Conservation (phyloP, 164 flowering plant species). For the Paratinospora sagittata region DNA sequence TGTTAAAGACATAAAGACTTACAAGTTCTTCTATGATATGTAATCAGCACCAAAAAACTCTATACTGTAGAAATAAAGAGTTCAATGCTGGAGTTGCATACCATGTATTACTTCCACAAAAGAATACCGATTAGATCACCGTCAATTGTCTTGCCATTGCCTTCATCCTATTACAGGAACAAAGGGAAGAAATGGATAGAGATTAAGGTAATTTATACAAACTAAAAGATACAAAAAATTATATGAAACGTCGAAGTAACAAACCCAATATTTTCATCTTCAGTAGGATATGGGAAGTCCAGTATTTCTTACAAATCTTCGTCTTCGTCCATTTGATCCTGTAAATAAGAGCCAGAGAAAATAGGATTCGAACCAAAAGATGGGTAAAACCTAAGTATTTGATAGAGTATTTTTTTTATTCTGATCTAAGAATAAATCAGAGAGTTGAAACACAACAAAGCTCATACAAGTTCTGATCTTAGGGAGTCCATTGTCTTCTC, state of each 20-base stretch:
- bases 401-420: neutral
- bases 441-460: constrained; percentile 13
- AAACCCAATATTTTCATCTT: constrained; percentile 69
- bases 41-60: constrained; percentile 5
- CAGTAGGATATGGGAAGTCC: constrained; percentile 61
- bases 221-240: constrained; percentile 5
- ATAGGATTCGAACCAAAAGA: neutral
- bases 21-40: constrained; percentile 48
- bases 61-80: too few relatives aligned
- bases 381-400: neutral
- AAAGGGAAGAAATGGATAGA: neutral
- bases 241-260: neutral
- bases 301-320: constrained; percentile 55
- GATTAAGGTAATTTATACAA: neutral
- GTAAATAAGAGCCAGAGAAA: constrained; percentile 7
- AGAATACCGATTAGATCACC: too few relatives aligned
- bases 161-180: constrained; percentile 50
- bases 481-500: constrained; percentile 44
- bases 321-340: constrained; percentile 81
- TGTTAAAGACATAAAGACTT: constrained; percentile 32
- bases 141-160: constrained; percentile 28
- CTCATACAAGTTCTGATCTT: constrained; percentile 72
- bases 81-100: too few relatives aligned
- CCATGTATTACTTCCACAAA: too few relatives aligned
- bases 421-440: neutral